Percentiles rank a stretch among this genome's conserved stretches.
Evolutionary conservation across 176 grass and related monocot genomes (phyloP).

Genomic region (Melocanna baccifera): DNA sequence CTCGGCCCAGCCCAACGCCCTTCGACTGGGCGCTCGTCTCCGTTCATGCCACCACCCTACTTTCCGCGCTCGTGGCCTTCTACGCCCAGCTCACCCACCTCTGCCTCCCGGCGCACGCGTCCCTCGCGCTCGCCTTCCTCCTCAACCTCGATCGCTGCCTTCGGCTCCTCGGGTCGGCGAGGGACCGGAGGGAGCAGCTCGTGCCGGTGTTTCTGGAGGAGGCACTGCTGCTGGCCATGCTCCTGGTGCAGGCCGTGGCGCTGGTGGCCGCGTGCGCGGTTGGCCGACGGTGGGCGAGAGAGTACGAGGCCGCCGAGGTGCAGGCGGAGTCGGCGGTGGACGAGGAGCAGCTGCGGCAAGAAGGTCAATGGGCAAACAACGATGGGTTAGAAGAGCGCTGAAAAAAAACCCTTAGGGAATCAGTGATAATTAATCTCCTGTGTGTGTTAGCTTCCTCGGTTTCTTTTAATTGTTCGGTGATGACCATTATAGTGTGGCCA

Average conservation of each 20-base stretch:
- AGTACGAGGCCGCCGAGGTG: constrained; percentile 51
- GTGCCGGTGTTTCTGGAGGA: constrained; percentile 50
- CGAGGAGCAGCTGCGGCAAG: constrained; percentile 27
- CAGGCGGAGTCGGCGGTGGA: constrained; percentile 50
- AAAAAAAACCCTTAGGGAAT: not conserved
- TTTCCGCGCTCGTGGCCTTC: constrained; percentile 50
- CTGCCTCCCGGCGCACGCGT: constrained; percentile 45
- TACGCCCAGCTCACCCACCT: constrained; percentile 47
- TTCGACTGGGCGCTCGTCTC: constrained; percentile 71
- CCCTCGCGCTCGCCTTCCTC: constrained; percentile 46
- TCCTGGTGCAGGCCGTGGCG: constrained; percentile 41
- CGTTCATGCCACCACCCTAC: constrained; percentile 46
- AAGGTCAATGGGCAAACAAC: constrained; percentile 34
- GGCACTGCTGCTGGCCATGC: constrained; percentile 57
- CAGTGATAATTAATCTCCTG: not conserved
- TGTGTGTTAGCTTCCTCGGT: not conserved
- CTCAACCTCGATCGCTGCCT: constrained; percentile 43
- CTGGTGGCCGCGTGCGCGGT: constrained; percentile 41
- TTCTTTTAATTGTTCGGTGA: not conserved
- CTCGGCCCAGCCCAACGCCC: constrained; percentile 49
- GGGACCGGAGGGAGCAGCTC: constrained; percentile 61
- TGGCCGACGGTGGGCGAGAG: constrained; percentile 42
- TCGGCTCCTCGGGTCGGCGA: constrained; percentile 39
- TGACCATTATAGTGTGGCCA: constrained; percentile 67
- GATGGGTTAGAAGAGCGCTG: constrained; percentile 42